Conservation (phyloP, 1,139 yeast species). For the Blastobotrys serpentis region DNA sequence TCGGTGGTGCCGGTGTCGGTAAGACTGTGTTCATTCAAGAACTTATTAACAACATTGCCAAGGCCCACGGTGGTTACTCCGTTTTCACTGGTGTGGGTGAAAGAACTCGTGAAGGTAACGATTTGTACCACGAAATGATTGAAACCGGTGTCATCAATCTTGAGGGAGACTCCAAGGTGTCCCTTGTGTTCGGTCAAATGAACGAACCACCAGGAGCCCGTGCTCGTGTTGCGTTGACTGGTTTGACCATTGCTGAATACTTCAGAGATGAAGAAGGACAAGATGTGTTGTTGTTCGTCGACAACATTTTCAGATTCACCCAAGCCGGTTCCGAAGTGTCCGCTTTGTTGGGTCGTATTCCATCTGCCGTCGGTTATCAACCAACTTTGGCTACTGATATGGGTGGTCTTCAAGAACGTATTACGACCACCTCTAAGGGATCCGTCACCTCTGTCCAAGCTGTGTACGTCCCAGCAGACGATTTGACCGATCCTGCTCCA, state of each 20-base stretch:
- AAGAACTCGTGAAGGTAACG: slow-evolving; percentile 99
- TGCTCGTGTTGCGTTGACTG: slow-evolving; percentile 99
- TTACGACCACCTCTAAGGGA: slow-evolving; percentile 99
- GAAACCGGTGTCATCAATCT: slow-evolving; percentile 99
- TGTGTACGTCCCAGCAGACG: slow-evolving; percentile 99
- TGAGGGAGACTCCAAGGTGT: slow-evolving; percentile 99
- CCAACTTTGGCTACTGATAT: slow-evolving; percentile 99
- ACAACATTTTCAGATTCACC: slow-evolving; percentile 99
- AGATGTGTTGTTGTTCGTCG: slow-evolving; percentile 98
- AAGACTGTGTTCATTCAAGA: slow-evolving; percentile 99
- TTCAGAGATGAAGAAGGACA: slow-evolving; percentile 99
- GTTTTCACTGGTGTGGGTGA: slow-evolving; percentile 99
- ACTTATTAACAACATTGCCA: slow-evolving; percentile 98
- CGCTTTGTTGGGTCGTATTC: slow-evolving; percentile 99
- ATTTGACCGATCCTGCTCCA: slow-evolving; percentile 99
- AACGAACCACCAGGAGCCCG: slow-evolving; percentile 99
- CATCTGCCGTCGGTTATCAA: slow-evolving; percentile 99
- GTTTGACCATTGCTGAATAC: slow-evolving; percentile 99
- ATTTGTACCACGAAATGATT: slow-evolving; percentile 99
- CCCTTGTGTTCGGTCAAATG: slow-evolving; percentile 99
- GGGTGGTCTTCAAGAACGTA: slow-evolving; percentile 99
- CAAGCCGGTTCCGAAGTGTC: slow-evolving; percentile 99
- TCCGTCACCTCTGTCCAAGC: slow-evolving; percentile 99
- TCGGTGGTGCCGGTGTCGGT: slow-evolving; percentile 99
- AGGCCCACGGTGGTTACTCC: slow-evolving; percentile 99